Base-by-base conservation (phyloP, 1,284 basidiomycete species). In the Cutaneotrichosporon sp. region DNA sequence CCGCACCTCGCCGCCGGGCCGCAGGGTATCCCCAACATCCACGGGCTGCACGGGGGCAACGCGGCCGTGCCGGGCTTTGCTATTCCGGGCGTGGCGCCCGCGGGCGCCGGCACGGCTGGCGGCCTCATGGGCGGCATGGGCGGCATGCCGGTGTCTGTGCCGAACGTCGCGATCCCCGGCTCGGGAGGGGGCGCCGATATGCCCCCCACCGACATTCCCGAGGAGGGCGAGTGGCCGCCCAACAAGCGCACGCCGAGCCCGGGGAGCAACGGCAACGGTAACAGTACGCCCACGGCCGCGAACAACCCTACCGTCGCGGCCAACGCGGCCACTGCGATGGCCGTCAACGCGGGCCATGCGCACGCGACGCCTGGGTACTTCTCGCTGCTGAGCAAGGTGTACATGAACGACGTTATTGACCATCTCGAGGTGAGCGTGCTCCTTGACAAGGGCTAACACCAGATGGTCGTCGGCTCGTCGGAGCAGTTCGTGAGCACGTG, bases 401-500 rank as follows among this genome's bases (percentile, higher is more conserved):
- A 79, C 62, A 74, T 79, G 36, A 72, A 70, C 54, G 77, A 79
- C 60, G 74, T 76, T 29, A 65, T 76, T 50, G 78, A 80, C 70
- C 79, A 80, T 66, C 63, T 80, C 33, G 79, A 80, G 62, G 72
- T 65, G 34, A 16, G 63, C 16, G 14, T 11, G 14, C 7, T 20
- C 36, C 34, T 7, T 5, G 22, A 3, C 18, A 13, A 7, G 20
- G 5, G 33, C 64, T 62, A n/a, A 62, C 64, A 2, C 8, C 60
- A 65, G 64, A 66, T 75, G 52, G 71, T 78, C n/a, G 69, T 77
- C 5, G 69, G 69, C n/a, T 68, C 68, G 10, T 62, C 78, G 57
- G 78, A 79, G 52, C 77, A 79, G 59, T 79, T 74, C 56, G 73
- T 75, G 10, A 70, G 72, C 51, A 77, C 75, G 1, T 77, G 75